Evolutionary conservation across 768 basidiomycete genomes (phyloP).

Genomic region (Serpula lacrymans): DNA sequence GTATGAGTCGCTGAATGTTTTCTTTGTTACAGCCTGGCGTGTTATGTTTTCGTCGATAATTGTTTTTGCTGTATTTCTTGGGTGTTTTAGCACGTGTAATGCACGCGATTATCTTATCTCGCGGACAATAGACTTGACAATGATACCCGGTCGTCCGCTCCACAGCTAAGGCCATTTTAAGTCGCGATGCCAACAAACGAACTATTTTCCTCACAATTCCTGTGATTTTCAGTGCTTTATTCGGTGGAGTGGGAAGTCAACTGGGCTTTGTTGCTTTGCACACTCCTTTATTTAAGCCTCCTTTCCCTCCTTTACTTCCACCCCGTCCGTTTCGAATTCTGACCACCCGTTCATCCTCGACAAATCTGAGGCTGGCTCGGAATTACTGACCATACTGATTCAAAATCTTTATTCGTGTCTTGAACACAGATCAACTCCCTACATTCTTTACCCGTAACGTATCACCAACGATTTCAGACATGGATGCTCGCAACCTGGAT

Average conservation of each 20-base stretch:
- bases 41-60: conserved; percentile 3
- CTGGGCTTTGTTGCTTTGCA: background rate
- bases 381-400: background rate
- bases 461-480: conserved; percentile 11
- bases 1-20: too few species aligned
- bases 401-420: conserved; percentile 1
- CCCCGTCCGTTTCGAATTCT: conserved; percentile 6
- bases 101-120: too few species aligned
- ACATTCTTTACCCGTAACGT: conserved; percentile 21
- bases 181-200: conserved; percentile 30
- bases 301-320: background rate
- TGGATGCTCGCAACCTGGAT: conserved; percentile 14
- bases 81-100: too few species aligned
- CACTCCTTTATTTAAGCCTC: conserved; percentile 4
- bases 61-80: too few species aligned
- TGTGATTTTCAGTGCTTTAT: background rate
- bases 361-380: conserved; percentile 1
- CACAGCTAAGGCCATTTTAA: conserved; percentile 1
- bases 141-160: background rate
- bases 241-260: conserved; percentile 14
- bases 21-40: conserved; percentile 1
- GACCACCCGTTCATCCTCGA: conserved; percentile 12
- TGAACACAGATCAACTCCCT: conserved; percentile 6
- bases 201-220: background rate
- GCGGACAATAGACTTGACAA: too few species aligned